phyloP scores from a whole-genome alignment of 2,329 filamentous ascomycete species.

The Pseudocercospora macadamiae region DNA sequence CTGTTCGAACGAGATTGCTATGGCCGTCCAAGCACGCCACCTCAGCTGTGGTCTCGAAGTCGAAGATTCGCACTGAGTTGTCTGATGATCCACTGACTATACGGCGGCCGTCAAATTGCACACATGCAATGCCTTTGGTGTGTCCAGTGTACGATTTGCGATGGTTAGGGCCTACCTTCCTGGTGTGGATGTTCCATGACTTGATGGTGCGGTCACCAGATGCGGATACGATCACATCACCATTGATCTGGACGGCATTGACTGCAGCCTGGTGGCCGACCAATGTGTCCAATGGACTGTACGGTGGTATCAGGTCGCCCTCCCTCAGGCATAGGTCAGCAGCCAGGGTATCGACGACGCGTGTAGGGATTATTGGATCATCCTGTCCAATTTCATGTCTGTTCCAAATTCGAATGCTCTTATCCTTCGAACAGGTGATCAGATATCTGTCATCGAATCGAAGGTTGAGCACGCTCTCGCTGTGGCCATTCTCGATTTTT shows the following conservation, averaged over 20 bases:
- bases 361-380: slow-evolving; percentile 41
- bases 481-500: slow-evolving; percentile 74
- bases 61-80: slow-evolving; percentile 93
- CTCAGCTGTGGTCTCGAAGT: slow-evolving; percentile 80
- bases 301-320: slow-evolving; percentile 63
- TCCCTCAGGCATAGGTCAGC: slow-evolving; percentile 19
- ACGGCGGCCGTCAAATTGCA: slow-evolving; percentile 90
- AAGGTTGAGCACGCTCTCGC: slow-evolving; percentile 90
- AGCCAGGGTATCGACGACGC: slow-evolving; percentile 40
- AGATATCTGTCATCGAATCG: slow-evolving; percentile 89
- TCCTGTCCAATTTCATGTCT: slow-evolving; percentile 63
- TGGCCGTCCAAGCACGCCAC: slow-evolving; percentile 86
- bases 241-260: slow-evolving; percentile 90
- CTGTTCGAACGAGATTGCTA: slow-evolving; percentile 81
- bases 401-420: slow-evolving; percentile 95
- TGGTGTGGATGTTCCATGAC: slow-evolving; percentile 87
- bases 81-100: slow-evolving; percentile 97
- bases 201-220: slow-evolving; percentile 94
- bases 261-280: slow-evolving; percentile 89
- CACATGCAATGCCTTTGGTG: slow-evolving; percentile 93
- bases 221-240: slow-evolving; percentile 86
- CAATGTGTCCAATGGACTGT: slow-evolving; percentile 75
- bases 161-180: slow-evolving; percentile 46
- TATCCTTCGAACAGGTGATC: slow-evolving; percentile 97
- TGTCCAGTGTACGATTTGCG: slow-evolving; percentile 75